phyloP scores from a whole-genome alignment of 129 eudicot species.

The Calendula officinalis region DNA sequence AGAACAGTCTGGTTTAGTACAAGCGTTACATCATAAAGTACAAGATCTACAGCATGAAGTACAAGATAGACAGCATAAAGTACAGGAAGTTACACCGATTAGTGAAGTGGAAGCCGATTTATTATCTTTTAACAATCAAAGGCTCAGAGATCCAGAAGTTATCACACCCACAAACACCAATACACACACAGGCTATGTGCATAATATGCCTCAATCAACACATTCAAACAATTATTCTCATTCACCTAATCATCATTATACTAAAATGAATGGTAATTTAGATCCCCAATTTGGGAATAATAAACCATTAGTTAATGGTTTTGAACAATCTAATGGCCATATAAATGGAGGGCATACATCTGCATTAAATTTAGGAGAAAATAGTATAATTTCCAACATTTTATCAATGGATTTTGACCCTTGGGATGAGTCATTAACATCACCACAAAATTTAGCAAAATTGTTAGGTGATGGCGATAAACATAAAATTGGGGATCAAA shows the following conservation, averaged over 20 bases:
- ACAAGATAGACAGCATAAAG: constrained; percentile 6
- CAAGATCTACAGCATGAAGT: neutral
- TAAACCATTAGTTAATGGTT: constrained; percentile 40
- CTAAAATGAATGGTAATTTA: constrained; percentile 15
- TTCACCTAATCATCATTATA: constrained; percentile 27
- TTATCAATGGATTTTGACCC: constrained; percentile 80
- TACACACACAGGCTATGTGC: constrained; percentile 33
- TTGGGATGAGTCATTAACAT: constrained; percentile 82
- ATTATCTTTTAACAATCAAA: constrained; percentile 65
- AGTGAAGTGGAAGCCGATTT: constrained; percentile 59
- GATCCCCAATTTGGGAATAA: constrained; percentile 43
- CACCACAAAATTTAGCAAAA: constrained; percentile 71
- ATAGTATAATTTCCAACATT: constrained; percentile 83
- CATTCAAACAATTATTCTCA: constrained; percentile 31
- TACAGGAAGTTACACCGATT: constrained; percentile 22
- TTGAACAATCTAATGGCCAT: constrained; percentile 22
- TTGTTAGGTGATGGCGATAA: constrained; percentile 63
- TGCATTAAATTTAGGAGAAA: constrained; percentile 60
- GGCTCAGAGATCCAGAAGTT: constrained; percentile 72
- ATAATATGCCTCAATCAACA: constrained; percentile 39
- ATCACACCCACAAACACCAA: constrained; percentile 19
- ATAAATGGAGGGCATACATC: constrained; percentile 28
- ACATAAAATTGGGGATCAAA: constrained; percentile 43
- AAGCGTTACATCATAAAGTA: neutral
- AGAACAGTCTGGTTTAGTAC: constrained; percentile 31